A percentile compares a stretch with the other conserved stretches of the same genome.
Evolutionary conservation across 345 rosid species (phyloP).

Genomic region (Gynandropsis gynandra): DNA sequence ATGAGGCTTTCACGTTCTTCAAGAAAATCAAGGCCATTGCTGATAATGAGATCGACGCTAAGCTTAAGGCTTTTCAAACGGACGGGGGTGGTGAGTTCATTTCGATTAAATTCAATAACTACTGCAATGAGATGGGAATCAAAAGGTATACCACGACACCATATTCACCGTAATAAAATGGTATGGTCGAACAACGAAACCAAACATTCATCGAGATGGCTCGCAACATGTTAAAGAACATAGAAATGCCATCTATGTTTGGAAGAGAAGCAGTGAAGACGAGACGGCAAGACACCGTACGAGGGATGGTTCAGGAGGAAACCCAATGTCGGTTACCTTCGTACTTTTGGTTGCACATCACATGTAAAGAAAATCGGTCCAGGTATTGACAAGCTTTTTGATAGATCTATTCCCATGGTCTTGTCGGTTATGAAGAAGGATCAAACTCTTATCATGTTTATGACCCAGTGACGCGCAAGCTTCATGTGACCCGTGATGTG

Average conservation of each 20-base stretch:
- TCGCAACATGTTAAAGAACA: neutral
- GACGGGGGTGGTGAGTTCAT: too few species aligned
- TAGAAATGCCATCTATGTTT: neutral
- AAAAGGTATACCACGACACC: neutral
- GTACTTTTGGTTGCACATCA: neutral
- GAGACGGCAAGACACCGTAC: neutral
- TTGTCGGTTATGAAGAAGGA: neutral
- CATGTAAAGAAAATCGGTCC: neutral
- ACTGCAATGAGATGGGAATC: too few species aligned
- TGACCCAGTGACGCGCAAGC: neutral
- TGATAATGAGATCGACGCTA: too few species aligned
- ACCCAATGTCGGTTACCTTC: neutral
- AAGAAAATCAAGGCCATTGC: too few species aligned
- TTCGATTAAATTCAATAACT: too few species aligned
- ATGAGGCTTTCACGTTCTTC: too few species aligned
- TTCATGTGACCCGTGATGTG: neutral
- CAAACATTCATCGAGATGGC: slow-evolving; percentile 1
- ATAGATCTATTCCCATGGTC: too few species aligned
- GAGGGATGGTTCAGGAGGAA: neutral
- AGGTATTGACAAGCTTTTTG: too few species aligned
- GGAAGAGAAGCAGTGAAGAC: neutral
- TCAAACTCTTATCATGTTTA: neutral
- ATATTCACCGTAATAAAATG: slow-evolving; percentile 5
- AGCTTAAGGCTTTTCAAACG: too few species aligned
- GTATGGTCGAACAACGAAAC: slow-evolving; percentile 4